A percentile compares a stretch with the other conserved stretches of the same genome.
Conservation (phyloP, 2,329 filamentous ascomycete species). For the Tympanopsis confertula region DNA sequence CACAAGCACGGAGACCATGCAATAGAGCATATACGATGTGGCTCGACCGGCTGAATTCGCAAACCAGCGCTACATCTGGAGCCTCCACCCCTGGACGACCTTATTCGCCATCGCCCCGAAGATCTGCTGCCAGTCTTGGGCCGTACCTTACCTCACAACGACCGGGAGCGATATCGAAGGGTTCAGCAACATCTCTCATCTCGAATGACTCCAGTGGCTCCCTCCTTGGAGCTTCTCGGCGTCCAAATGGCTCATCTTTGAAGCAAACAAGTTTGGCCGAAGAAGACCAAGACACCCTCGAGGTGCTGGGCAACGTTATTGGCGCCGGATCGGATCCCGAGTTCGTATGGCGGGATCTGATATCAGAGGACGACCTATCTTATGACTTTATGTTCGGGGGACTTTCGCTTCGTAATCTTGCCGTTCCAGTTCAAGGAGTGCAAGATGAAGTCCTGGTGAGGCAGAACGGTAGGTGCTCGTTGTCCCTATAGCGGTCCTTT, state of each 20-base stretch:
- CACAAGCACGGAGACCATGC: too few relatives aligned
- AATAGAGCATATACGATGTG: too few relatives aligned
- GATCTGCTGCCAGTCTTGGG: conserved; percentile 56
- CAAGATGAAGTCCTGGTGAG: conserved; percentile 13
- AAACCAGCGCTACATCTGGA: conserved; percentile 49
- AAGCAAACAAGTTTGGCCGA: conserved; percentile 41
- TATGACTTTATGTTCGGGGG: conserved; percentile 69
- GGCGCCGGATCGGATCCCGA: conserved; percentile 12
- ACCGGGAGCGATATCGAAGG: conserved; percentile 55
- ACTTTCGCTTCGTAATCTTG: conserved; percentile 65
- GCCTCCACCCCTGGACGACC: conserved; percentile 55
- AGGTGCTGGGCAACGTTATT: conserved; percentile 43
- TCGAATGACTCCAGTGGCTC: conserved; percentile 69
- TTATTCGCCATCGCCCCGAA: conserved; percentile 59
- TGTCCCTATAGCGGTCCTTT: too few relatives aligned
- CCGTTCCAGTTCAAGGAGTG: conserved; percentile 17
- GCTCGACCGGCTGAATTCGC: conserved; percentile 72
- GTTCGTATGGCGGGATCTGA: conserved; percentile 5
- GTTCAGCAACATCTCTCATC: conserved; percentile 68
- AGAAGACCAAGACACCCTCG: conserved; percentile 56
- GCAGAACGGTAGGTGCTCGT: conserved; percentile 25
- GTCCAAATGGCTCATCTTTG: conserved; percentile 56
- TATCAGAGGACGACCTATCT: conserved; percentile 41
- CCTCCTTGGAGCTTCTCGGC: conserved; percentile 52
- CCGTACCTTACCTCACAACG: conserved; percentile 60